Evolutionary conservation across 2,329 filamentous ascomycete genomes (phyloP).

Genomic region (Lachnellula arida): DNA sequence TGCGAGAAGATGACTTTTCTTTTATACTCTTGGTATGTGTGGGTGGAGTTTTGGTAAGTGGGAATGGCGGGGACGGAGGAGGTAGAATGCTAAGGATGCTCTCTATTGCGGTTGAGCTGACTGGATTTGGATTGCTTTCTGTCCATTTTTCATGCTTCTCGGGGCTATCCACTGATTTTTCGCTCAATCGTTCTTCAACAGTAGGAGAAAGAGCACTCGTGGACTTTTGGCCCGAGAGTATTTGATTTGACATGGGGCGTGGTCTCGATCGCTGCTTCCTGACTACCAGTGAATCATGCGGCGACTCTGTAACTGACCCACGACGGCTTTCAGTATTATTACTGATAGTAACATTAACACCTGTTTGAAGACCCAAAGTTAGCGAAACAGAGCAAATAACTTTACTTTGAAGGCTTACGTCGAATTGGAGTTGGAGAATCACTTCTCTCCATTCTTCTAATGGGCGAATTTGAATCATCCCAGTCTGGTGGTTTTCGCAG

Average conservation of each 20-base stretch:
- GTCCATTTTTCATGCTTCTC: background rate
- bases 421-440: slow-evolving; percentile 35
- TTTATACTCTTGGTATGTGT: background rate
- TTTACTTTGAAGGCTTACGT: slow-evolving; percentile 26
- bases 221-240: slow-evolving; percentile 18
- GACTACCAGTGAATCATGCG: slow-evolving; percentile 16
- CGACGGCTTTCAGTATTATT: background rate
- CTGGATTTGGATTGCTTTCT: background rate
- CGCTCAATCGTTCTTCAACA: slow-evolving; percentile 18
- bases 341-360: background rate
- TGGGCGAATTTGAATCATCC: slow-evolving; percentile 22
- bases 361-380: background rate
- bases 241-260: slow-evolving; percentile 19
- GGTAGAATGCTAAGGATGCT: background rate
- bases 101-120: background rate
- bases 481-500: slow-evolving; percentile 37
- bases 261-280: slow-evolving; percentile 25
- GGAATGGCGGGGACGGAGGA: background rate
- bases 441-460: slow-evolving; percentile 21
- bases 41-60: background rate
- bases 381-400: background rate
- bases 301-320: background rate
- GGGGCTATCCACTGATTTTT: background rate
- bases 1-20: background rate
- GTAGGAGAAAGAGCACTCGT: slow-evolving; percentile 24